Conservation (phyloP, 179 eudicot species). For the Pouteria campechiana region DNA sequence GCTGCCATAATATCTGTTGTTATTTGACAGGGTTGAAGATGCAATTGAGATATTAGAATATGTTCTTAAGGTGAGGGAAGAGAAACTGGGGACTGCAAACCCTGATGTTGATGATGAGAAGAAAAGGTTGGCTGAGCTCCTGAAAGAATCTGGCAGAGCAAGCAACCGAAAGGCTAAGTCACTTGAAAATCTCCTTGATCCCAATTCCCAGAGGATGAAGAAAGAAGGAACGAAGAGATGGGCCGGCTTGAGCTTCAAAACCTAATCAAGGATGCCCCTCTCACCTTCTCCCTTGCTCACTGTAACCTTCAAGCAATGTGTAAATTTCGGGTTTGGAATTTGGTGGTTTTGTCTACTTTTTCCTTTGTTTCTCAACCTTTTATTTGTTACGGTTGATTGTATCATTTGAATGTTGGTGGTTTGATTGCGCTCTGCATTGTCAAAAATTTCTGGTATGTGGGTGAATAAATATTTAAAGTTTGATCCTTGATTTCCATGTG, state of each 20-base stretch:
- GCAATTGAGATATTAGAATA: constrained; percentile 95
- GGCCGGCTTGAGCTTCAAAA: constrained; percentile 79
- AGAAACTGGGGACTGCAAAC: constrained; percentile 95
- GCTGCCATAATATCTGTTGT: background rate
- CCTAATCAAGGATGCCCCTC: constrained; percentile 17
- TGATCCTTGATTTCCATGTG: no score
- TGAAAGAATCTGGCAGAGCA: constrained; percentile 92
- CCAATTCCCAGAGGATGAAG: constrained; percentile 77
- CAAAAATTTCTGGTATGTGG: no score
- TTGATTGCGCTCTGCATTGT: no score
- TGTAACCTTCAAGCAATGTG: no score
- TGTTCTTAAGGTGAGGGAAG: constrained; percentile 90
- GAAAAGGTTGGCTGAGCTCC: constrained; percentile 80
- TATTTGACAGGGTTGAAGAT: constrained; percentile 72
- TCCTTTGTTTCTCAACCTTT: no score
- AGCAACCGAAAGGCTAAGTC: constrained; percentile 86
- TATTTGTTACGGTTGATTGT: no score
- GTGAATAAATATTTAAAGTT: no score
- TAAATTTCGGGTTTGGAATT: no score
- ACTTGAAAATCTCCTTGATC: constrained; percentile 89
- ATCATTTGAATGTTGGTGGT: no score
- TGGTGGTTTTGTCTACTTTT: background rate
- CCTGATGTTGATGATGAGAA: constrained; percentile 93
- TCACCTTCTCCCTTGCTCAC: no score
- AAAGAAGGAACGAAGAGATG: constrained; percentile 77